Evolutionary conservation across 495 filamentous ascomycete genomes (phyloP).

Genomic region (Hypoxylon cercidicola): DNA sequence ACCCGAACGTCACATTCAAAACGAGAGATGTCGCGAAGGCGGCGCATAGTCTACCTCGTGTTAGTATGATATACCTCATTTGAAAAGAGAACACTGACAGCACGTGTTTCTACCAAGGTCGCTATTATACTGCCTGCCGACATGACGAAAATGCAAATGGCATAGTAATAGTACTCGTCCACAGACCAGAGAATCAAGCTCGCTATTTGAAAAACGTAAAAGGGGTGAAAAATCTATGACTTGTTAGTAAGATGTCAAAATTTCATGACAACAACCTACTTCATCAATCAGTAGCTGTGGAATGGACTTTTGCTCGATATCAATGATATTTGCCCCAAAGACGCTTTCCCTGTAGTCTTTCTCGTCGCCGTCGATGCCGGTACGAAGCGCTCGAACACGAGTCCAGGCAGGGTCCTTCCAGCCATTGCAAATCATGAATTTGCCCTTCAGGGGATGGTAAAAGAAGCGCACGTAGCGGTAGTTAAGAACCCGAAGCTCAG

Average conservation of each 20-base stretch:
- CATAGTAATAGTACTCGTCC: conserved; percentile 98
- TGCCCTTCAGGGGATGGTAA: conserved; percentile 88
- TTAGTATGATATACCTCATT: conserved; percentile 22
- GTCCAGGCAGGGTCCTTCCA: conserved; percentile 96
- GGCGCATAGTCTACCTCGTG: conserved; percentile 77
- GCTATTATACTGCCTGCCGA: conserved; percentile 90
- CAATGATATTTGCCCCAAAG: conserved; percentile 88
- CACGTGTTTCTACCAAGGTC: conserved; percentile 88
- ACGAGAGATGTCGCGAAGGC: conserved; percentile 88
- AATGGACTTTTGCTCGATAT: conserved; percentile 88
- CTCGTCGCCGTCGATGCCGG: conserved; percentile 90
- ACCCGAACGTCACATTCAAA: conserved; percentile 97
- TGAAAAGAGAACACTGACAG: conserved; percentile 62
- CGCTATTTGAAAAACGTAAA: conserved; percentile 97
- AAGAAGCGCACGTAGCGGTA: conserved; percentile 95
- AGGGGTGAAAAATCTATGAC: conserved; percentile 87
- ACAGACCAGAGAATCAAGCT: conserved; percentile 95
- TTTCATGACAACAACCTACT: conserved; percentile 57
- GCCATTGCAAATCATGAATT: conserved; percentile 82
- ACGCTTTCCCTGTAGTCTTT: conserved; percentile 83
- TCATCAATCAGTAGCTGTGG: conserved; percentile 89
- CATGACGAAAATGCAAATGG: conserved; percentile 93
- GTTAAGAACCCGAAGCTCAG: conserved; percentile 76
- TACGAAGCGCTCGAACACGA: conserved; percentile 76
- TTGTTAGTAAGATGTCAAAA: conserved; percentile 21